Conservation (phyloP, 2,329 filamentous ascomycete species). For the Sporothrix protearum region DNA sequence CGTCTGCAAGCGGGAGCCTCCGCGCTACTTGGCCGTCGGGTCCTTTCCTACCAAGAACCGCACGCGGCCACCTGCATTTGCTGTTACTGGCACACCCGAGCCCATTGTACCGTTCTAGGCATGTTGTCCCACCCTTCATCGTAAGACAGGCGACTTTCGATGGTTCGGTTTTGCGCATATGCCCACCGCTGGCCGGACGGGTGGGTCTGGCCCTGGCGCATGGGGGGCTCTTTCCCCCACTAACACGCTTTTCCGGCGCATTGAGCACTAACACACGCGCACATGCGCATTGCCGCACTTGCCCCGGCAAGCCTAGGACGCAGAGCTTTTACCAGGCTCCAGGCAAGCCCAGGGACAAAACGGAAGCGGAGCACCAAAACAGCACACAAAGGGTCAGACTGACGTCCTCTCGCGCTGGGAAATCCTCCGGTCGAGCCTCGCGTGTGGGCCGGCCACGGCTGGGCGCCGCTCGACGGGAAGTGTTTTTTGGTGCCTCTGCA, state of each 20-base stretch:
- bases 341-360: slow-evolving; percentile 13
- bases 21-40: not conserved
- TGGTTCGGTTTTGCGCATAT: slow-evolving; percentile 26
- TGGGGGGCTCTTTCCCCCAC: not conserved
- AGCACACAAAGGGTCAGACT: slow-evolving; percentile 8
- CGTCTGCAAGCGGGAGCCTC: not conserved
- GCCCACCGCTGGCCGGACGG: slow-evolving; percentile 16
- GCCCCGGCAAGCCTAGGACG: not conserved
- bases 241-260: not conserved
- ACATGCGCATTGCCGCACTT: not conserved
- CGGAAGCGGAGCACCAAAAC: slow-evolving; percentile 1
- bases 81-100: not conserved
- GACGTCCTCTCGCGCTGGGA: slow-evolving; percentile 3
- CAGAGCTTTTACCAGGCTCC: not conserved
- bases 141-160: slow-evolving; percentile 23
- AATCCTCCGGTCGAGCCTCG: slow-evolving; percentile 13
- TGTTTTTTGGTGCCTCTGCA: no score
- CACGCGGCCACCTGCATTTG: not conserved
- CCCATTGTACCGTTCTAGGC: slow-evolving; percentile 14
- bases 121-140: slow-evolving; percentile 11
- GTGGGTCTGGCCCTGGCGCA: slow-evolving; percentile 21
- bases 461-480: slow-evolving; percentile 11
- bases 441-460: slow-evolving; percentile 12
- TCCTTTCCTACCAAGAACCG: not conserved
- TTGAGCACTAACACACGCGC: not conserved